Conservation (phyloP, 768 basidiomycete species). For the Clavaria fumosa region DNA sequence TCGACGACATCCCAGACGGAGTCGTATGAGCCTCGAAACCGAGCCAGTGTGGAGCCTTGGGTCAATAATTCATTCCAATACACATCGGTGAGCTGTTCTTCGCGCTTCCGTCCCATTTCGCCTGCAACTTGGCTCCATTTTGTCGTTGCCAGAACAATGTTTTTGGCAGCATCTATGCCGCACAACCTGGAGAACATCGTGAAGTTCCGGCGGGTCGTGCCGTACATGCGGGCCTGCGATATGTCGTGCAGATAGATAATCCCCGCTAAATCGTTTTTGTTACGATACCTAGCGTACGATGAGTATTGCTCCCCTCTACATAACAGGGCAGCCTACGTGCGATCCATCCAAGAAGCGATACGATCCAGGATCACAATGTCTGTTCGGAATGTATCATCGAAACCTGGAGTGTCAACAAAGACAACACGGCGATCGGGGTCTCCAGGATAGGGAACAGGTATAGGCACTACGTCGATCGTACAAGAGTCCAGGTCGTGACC, state of each 20-base stretch:
- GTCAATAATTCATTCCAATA: conserved; percentile 30
- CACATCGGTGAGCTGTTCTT: conserved; percentile 24
- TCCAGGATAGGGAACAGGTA: conserved; percentile 8
- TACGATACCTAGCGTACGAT: conserved; percentile 4
- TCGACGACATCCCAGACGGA: conserved; percentile 15
- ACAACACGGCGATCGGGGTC: conserved; percentile 7
- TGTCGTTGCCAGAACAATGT: conserved; percentile 21
- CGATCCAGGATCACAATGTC: conserved; percentile 14
- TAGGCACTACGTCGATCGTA: conserved; percentile 16
- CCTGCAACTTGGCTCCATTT: conserved; percentile 26
- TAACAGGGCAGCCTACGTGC: conserved; percentile 8
- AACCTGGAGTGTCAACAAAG: conserved; percentile 18
- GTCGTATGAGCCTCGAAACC: conserved; percentile 17
- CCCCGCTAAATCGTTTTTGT: conserved; percentile 13
- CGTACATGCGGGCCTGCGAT: conserved; percentile 16
- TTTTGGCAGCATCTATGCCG: conserved; percentile 16
- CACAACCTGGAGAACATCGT: conserved; percentile 23
- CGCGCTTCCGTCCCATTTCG: conserved; percentile 24
- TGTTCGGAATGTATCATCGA: conserved; percentile 13
- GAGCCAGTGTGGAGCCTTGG: conserved; percentile 23
- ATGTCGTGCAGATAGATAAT: conserved; percentile 16
- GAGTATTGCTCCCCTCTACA: not conserved
- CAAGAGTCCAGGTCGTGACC: conserved; percentile 22
- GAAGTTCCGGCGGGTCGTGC: conserved; percentile 16
- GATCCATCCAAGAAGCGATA: conserved; percentile 15